Conservation (phyloP, 2,329 filamentous ascomycete species). For the Colletotrichum coccodes region DNA sequence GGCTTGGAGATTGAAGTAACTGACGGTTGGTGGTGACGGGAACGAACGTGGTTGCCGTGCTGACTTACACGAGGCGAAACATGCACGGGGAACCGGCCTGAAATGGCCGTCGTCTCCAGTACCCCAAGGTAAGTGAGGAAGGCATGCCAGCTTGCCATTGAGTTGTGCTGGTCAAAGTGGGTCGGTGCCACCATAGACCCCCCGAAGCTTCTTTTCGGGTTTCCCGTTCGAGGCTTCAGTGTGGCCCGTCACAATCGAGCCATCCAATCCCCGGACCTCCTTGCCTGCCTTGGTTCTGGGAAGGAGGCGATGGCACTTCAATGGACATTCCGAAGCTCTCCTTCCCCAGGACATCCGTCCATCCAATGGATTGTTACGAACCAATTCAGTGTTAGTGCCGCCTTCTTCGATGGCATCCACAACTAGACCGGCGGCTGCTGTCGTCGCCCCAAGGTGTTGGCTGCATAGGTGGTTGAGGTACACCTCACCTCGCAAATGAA, state of each 20-base stretch:
- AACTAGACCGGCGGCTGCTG: background rate
- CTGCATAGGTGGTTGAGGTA: background rate
- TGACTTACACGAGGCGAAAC: background rate
- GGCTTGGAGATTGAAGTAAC: background rate
- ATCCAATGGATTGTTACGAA: background rate
- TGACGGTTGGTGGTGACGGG: background rate
- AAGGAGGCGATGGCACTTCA: background rate
- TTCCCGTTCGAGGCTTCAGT: background rate
- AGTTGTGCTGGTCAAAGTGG: background rate
- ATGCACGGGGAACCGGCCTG: background rate
- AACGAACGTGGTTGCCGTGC: background rate
- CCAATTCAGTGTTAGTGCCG: conserved; percentile 7
- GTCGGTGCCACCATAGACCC: background rate
- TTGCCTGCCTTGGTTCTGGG: background rate
- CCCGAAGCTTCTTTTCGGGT: conserved; percentile 1
- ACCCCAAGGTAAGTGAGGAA: background rate
- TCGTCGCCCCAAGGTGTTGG: background rate
- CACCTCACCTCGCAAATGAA: background rate
- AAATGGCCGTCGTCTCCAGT: background rate
- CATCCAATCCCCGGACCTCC: background rate
- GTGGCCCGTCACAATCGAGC: background rate
- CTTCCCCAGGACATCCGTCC: background rate
- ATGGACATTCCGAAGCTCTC: background rate
- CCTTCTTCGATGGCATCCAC: background rate
- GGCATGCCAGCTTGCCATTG: background rate